Evolutionary conservation across 2,329 filamentous ascomycete genomes (phyloP).

Genomic region (Fusarium duplospermum): DNA sequence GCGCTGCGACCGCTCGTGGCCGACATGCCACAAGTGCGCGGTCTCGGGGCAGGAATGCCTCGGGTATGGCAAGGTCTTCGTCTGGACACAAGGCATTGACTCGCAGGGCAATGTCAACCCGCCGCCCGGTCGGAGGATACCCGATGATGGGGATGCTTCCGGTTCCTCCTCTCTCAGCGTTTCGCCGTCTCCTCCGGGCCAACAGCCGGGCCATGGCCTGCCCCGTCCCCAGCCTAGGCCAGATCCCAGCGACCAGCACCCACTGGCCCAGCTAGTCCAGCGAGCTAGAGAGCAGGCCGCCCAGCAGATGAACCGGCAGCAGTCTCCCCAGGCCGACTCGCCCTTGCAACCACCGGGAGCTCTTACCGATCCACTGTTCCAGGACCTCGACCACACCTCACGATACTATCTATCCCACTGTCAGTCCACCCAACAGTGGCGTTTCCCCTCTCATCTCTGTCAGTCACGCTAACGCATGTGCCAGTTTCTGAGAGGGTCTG

Average conservation of each 20-base stretch:
- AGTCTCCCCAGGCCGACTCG: constrained; percentile 18
- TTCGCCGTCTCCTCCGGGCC: constrained; percentile 5
- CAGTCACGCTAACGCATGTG: constrained; percentile 41
- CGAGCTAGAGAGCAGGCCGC: constrained; percentile 31
- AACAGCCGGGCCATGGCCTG: constrained; percentile 11
- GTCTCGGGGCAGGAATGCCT: constrained; percentile 68
- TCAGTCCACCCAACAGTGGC: constrained; percentile 42
- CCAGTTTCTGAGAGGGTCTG: constrained; percentile 62
- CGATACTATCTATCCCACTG: constrained; percentile 64
- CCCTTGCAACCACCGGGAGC: constrained; percentile 42
- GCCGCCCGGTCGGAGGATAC: constrained; percentile 39
- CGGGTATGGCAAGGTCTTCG: constrained; percentile 70
- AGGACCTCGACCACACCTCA: constrained; percentile 61
- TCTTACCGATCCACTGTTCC: constrained; percentile 66
- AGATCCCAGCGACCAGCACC: constrained; percentile 36
- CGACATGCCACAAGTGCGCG: constrained; percentile 69
- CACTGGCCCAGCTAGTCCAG: constrained; percentile 30
- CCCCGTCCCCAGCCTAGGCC: constrained; percentile 29
- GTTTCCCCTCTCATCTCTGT: constrained; percentile 1
- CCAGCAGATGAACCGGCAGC: constrained; percentile 19
- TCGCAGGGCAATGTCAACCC: constrained; percentile 59
- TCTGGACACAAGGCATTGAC: constrained; percentile 68
- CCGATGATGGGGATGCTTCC: constrained; percentile 34
- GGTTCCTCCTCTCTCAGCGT: constrained; percentile 20
- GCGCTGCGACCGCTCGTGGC: constrained; percentile 71